These are phyloP conservation scores for Ophioceras dolichostomum DNA, from an alignment of 2,329 filamentous ascomycete species.

Conservation along the genomic window DNA sequence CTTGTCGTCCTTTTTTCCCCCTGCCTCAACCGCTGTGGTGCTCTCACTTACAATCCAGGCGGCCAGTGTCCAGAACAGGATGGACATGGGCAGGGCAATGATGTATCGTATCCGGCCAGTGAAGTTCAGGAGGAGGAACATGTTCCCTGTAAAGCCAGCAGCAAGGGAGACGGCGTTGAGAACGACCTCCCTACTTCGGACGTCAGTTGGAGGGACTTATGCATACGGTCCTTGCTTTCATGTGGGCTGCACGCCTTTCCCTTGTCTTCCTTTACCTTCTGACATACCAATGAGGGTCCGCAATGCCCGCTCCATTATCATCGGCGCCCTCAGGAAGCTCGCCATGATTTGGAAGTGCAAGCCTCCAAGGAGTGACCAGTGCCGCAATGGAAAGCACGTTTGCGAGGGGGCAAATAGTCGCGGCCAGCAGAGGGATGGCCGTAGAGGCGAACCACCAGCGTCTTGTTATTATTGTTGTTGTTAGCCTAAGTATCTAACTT, in stretches of 20 bases:
- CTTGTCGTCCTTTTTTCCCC: too few species aligned
- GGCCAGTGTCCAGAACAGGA: conserved; percentile 53
- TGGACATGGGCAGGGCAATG: conserved; percentile 53
- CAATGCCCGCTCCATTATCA: conserved; percentile 36
- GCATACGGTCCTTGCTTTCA: too few species aligned
- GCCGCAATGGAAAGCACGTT: conserved; percentile 59
- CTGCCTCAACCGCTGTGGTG: too few species aligned
- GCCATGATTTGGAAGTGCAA: conserved; percentile 31
- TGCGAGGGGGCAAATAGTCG: conserved; percentile 57
- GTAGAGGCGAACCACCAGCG: conserved; percentile 27
- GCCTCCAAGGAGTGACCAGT: conserved; percentile 51
- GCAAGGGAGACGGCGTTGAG: conserved; percentile 53
- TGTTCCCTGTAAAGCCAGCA: conserved; percentile 52
- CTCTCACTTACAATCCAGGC: conserved; percentile 45
- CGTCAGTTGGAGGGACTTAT: neutral
- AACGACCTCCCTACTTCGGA: conserved; percentile 34
- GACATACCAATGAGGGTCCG: conserved; percentile 47
- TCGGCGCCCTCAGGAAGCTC: conserved; percentile 29
- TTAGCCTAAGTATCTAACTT: too few species aligned
- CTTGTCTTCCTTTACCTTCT: neutral
- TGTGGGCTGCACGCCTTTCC: too few species aligned
- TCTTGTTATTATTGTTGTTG: too few species aligned
- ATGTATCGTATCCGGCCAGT: conserved; percentile 54
- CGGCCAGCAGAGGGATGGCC: conserved; percentile 46
- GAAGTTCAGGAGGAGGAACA: conserved; percentile 59